Evolutionary conservation across 306 rosid genomes (phyloP).

Genomic region (Sicyos edulis): DNA sequence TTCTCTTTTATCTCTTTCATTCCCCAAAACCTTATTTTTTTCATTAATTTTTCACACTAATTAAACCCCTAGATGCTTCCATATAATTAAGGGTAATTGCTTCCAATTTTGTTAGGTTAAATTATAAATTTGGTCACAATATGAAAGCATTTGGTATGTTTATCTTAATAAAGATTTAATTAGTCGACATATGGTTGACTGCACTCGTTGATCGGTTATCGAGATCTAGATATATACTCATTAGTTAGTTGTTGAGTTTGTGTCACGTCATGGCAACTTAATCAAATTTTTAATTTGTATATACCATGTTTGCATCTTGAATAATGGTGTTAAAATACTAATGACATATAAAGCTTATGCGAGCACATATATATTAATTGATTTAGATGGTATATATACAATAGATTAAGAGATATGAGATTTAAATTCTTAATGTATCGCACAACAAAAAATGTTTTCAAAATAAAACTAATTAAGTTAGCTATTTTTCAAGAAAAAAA

Average conservation of each 20-base stretch:
- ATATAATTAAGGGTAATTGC: neutral
- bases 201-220: neutral
- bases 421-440: no score
- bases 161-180: neutral
- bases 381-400: no score
- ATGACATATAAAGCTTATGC: neutral
- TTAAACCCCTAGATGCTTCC: neutral
- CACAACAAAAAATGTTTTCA: no score
- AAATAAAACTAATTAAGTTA: no score
- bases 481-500: no score
- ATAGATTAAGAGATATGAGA: no score
- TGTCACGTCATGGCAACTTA: neutral
- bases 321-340: neutral
- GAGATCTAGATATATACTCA: neutral
- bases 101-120: neutral
- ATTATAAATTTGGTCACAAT: neutral
- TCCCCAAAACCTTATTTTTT: conserved; percentile 5
- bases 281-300: neutral
- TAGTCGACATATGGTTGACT: neutral
- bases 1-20: conserved; percentile 5
- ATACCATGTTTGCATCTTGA: neutral
- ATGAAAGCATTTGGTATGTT: neutral
- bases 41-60: neutral
- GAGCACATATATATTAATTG: no score
- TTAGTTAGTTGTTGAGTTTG: neutral